Conservation (phyloP, 257 asterid genomes). For the Solanum chilense region DNA sequence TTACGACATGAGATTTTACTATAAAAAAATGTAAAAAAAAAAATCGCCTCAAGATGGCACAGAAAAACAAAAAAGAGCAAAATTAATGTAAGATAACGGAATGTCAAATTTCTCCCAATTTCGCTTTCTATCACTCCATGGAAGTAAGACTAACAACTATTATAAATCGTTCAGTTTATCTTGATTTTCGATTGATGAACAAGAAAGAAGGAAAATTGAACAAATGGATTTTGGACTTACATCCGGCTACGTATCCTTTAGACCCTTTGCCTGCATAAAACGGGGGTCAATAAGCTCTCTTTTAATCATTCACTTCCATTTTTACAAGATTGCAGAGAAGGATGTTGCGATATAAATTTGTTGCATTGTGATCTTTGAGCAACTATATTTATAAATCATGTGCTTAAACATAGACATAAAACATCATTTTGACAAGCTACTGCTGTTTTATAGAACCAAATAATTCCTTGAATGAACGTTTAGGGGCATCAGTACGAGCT, state of each 20-base stretch:
- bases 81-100: no score
- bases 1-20: not conserved
- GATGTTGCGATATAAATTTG: not conserved
- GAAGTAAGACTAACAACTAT: no score
- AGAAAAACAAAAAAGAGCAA: no score
- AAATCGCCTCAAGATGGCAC: no score
- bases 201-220: no score
- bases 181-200: no score
- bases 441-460: constrained; percentile 63
- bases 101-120: no score
- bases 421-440: constrained; percentile 7
- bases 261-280: not conserved
- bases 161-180: no score
- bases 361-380: not conserved
- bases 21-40: not conserved
- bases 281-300: not conserved
- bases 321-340: not conserved
- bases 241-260: no score
- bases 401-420: not conserved
- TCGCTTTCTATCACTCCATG: no score
- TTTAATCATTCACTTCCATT: not conserved
- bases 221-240: no score
- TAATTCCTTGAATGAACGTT: constrained; percentile 62
- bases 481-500: constrained; percentile 67
- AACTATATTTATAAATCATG: not conserved